Percentiles rank a stretch among this genome's conserved stretches.
These are phyloP conservation scores for Colletotrichum truncatum DNA, from an alignment of 2,329 filamentous ascomycete genomes.

Conservation along the genomic window DNA sequence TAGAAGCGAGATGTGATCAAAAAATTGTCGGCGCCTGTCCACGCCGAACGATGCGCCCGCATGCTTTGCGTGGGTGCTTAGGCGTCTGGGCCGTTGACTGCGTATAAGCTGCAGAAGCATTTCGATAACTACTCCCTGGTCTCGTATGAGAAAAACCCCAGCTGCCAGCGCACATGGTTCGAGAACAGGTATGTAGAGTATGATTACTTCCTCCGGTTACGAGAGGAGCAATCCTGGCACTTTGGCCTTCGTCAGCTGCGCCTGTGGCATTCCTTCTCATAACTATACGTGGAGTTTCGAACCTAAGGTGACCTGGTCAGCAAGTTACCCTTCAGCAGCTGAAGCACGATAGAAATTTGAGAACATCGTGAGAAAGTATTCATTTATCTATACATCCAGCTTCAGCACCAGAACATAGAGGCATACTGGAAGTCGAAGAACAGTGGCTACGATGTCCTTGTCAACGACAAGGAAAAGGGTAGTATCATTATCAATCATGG, in stretches of 20 bases:
- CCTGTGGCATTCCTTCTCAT: conserved; percentile 60
- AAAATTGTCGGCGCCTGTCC: conserved; percentile 14
- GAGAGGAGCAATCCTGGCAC: too few species aligned
- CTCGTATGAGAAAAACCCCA: conserved; percentile 63
- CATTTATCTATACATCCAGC: conserved; percentile 43
- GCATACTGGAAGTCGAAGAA: conserved; percentile 46
- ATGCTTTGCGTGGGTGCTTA: conserved; percentile 57
- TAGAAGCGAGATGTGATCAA: conserved; percentile 2
- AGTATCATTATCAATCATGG: conserved; percentile 46
- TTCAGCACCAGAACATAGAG: conserved; percentile 36
- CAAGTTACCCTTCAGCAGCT: conserved; percentile 49
- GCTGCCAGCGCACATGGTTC: conserved; percentile 63
- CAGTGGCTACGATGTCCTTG: conserved; percentile 44
- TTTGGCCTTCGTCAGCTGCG: conserved; percentile 41
- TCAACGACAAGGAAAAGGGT: conserved; percentile 40
- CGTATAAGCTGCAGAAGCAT: conserved; percentile 56
- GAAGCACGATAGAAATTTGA: conserved; percentile 59
- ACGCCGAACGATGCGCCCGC: conserved; percentile 18
- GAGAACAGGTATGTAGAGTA: conserved; percentile 57
- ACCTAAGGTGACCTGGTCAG: conserved; percentile 66
- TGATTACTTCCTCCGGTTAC: too few species aligned
- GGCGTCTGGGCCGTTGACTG: conserved; percentile 55
- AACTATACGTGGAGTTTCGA: conserved; percentile 62
- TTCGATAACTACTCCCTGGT: conserved; percentile 49
- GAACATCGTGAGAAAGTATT: conserved; percentile 48